phyloP scores from a whole-genome alignment of 345 rosid species.

The Brassica cretica region DNA sequence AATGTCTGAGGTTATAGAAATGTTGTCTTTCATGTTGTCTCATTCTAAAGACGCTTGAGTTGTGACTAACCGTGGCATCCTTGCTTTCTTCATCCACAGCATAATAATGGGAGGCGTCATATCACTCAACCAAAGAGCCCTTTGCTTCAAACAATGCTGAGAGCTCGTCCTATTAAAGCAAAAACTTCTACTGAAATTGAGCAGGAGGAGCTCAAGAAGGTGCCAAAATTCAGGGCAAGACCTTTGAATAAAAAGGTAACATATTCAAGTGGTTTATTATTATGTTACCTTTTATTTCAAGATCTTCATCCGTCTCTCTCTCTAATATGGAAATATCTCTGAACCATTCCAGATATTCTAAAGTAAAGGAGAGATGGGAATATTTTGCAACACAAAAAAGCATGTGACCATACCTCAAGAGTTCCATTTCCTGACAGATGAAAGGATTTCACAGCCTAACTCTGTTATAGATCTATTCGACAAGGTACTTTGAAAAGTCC shows the following conservation, averaged over 20 bases:
- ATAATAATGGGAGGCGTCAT: conserved; percentile 52
- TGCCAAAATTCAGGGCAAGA: conserved; percentile 85
- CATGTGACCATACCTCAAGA: background rate
- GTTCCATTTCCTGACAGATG: background rate
- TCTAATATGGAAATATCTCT: background rate
- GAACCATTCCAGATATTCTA: conserved; percentile 30
- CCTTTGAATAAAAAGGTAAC: conserved; percentile 76
- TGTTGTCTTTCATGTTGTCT: background rate
- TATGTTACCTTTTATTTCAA: background rate
- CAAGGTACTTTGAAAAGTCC: conserved; percentile 22
- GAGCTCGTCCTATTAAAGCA: conserved; percentile 5
- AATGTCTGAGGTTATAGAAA: background rate
- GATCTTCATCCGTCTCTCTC: background rate
- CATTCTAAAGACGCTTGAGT: background rate
- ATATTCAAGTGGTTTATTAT: background rate
- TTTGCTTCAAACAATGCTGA: conserved; percentile 43
- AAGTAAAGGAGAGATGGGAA: conserved; percentile 5
- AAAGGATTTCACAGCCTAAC: background rate
- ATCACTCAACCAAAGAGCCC: conserved; percentile 73
- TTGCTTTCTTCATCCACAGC: conserved; percentile 31
- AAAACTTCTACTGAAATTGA: conserved; percentile 61
- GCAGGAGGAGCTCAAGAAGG: conserved; percentile 75
- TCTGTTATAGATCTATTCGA: background rate
- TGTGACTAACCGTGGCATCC: background rate
- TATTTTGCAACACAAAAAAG: background rate